Evolutionary conservation across 306 rosid species (phyloP), one percentile per base, ranked within the genome.

Genomic region (Argentina anserina): DNA sequence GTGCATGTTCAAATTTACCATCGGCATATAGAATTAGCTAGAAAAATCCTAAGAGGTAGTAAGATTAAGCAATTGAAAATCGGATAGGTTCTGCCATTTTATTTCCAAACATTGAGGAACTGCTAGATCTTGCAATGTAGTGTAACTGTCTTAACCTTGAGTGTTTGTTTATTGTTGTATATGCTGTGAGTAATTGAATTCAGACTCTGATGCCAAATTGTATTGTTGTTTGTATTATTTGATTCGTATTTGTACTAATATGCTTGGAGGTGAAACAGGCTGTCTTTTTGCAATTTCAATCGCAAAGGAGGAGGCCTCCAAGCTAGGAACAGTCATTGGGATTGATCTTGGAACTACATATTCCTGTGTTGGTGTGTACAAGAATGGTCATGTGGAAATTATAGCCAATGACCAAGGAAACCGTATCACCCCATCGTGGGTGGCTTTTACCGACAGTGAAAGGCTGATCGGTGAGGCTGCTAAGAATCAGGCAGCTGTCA

Each of bases 371-470:
- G 99, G 97, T 74, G 99, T 95, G 64, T 95, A 95, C 72, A 95
- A 84, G 85, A 95, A 92, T 70, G 97, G 97, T 39, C 99, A 91
- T 76, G 99, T 95, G 64, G 99, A 95, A 75, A 95, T 95, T 84
- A 95, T 95, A 82, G 99, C 99, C 79, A 95, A 91, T 62, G 99
- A 95, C 79, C 99, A 95, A 76, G 99, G 99, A 72, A 95, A 95
- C 79, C 99, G 99, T 70, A 95, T 95, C 75, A 95, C 99, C 77
- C 99, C 99, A 9, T 95, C 99, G 1, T 95, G 99, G 97, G 99
- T 95, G 37, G 96, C 84, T 42, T 95, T 95, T 85, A 81, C 92
- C 0, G 99, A 95, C 70, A 72, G 80, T 37, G 99, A 95, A 82
- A 95, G 99, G 71, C 75, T 95, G 81, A 95, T 95, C 0, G 99